Percentiles rank a stretch among this genome's conserved stretches.
Conservation (phyloP, 2,329 filamentous ascomycete genomes). For the Botrytis hyacinthi region DNA sequence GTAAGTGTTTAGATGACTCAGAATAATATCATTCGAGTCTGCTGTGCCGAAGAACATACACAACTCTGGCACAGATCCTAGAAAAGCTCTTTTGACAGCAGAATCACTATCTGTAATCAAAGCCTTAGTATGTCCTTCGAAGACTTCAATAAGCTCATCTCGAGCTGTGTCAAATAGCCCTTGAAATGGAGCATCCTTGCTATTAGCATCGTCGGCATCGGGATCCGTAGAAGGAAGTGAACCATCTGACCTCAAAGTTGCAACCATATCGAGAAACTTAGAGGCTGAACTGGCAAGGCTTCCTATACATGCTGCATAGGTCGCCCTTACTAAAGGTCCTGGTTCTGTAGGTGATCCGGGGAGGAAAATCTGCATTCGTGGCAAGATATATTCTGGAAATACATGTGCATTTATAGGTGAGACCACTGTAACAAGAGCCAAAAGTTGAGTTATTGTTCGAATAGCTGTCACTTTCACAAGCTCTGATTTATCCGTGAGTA, state of each 20-base stretch:
- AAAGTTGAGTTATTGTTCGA: conserved; percentile 81
- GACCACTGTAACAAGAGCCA: conserved; percentile 84
- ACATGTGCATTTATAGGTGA: conserved; percentile 73
- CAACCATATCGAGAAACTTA: conserved; percentile 85
- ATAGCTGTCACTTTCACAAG: conserved; percentile 83
- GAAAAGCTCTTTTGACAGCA: conserved; percentile 83
- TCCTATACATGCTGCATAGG: conserved; percentile 89
- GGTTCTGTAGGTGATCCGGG: conserved; percentile 52
- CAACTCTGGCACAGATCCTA: conserved; percentile 85
- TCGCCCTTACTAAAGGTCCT: conserved; percentile 74
- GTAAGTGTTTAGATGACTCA: conserved; percentile 96
- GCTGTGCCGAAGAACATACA: conserved; percentile 93
- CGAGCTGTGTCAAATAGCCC: conserved; percentile 87
- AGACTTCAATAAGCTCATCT: conserved; percentile 74
- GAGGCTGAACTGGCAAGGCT: conserved; percentile 83
- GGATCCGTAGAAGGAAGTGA: conserved; percentile 75
- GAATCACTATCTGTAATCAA: conserved; percentile 84
- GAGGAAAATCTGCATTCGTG: conserved; percentile 61
- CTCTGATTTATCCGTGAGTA: conserved; percentile 80
- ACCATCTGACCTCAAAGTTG: conserved; percentile 80
- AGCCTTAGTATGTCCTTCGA: conserved; percentile 85
- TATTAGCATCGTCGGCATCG: conserved; percentile 70
- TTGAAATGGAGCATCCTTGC: conserved; percentile 69
- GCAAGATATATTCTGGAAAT: conserved; percentile 66
- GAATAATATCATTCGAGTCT: conserved; percentile 92